Evolutionary conservation across 176 grass and related monocot species (phyloP).

Genomic region (Melocanna baccifera): DNA sequence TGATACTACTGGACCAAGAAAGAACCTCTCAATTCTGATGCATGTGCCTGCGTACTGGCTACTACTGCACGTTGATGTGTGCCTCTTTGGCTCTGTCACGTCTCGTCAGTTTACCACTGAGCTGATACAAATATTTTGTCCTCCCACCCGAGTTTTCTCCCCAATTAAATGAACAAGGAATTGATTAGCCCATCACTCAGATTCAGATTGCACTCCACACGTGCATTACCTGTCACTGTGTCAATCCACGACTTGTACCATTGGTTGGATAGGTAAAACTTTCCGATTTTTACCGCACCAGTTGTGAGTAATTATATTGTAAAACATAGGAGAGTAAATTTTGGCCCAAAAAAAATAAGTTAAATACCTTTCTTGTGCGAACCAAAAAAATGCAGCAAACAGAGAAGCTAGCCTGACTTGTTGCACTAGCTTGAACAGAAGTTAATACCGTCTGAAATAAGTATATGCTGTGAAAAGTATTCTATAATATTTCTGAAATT

Average conservation of each 20-base stretch:
- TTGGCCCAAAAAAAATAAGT: neutral
- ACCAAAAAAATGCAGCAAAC: neutral
- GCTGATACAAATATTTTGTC: conserved; percentile 29
- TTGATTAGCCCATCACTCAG: neutral
- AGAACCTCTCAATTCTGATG: neutral
- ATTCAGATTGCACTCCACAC: conserved; percentile 25
- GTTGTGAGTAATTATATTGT: neutral
- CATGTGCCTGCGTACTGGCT: neutral
- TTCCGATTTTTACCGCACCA: neutral
- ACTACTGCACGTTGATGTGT: neutral
- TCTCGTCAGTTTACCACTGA: conserved; percentile 7
- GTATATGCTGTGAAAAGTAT: neutral
- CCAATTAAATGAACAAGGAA: neutral
- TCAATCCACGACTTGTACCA: neutral
- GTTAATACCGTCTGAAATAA: neutral
- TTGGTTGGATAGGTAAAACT: neutral
- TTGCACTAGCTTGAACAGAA: neutral
- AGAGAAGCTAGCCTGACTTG: neutral
- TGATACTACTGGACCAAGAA: neutral
- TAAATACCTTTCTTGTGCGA: neutral
- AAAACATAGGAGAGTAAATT: neutral
- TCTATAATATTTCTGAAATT: neutral
- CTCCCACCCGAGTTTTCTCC: neutral
- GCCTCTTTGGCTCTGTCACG: conserved; percentile 1
- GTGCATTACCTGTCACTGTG: conserved; percentile 11